Evolutionary conservation across 306 rosid species (phyloP).

Genomic region (Pterocarpus macrocarpus): DNA sequence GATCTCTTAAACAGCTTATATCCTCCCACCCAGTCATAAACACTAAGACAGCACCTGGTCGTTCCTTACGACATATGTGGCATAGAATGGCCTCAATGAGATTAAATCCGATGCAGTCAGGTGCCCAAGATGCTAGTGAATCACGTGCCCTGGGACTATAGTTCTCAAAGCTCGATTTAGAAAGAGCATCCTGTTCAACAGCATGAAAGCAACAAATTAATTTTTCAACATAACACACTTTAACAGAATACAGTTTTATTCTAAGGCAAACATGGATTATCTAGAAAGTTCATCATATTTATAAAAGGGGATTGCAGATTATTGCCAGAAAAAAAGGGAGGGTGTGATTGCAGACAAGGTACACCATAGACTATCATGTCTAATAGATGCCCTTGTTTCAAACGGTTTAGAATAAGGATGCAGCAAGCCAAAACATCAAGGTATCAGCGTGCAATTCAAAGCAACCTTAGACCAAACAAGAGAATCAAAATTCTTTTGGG

Average conservation of each 20-base stretch:
- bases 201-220: slow-evolving; percentile 42
- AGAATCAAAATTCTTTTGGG: not conserved
- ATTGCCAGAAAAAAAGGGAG: not conserved
- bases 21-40: slow-evolving; percentile 99
- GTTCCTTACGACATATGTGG: slow-evolving; percentile 95
- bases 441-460: slow-evolving; percentile 24
- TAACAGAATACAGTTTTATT: slow-evolving; percentile 23
- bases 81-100: slow-evolving; percentile 95
- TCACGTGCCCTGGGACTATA: slow-evolving; percentile 86
- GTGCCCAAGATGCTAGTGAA: slow-evolving; percentile 86
- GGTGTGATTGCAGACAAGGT: slow-evolving; percentile 20
- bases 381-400: slow-evolving; percentile 14
- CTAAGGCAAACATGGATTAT: slow-evolving; percentile 26
- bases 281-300: slow-evolving; percentile 7
- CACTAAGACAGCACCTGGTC: slow-evolving; percentile 92
- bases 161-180: slow-evolving; percentile 79
- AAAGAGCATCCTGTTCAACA: slow-evolving; percentile 83
- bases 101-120: slow-evolving; percentile 94
- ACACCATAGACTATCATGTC: not conserved
- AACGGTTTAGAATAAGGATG: slow-evolving; percentile 19
- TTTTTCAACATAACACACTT: slow-evolving; percentile 17
- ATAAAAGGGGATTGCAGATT: slow-evolving; percentile 6
- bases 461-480: slow-evolving; percentile 33
- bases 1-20: slow-evolving; percentile 91
- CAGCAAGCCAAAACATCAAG: slow-evolving; percentile 33